Conservation (phyloP, 331 rosid species). For the Pyrus hybrid region DNA sequence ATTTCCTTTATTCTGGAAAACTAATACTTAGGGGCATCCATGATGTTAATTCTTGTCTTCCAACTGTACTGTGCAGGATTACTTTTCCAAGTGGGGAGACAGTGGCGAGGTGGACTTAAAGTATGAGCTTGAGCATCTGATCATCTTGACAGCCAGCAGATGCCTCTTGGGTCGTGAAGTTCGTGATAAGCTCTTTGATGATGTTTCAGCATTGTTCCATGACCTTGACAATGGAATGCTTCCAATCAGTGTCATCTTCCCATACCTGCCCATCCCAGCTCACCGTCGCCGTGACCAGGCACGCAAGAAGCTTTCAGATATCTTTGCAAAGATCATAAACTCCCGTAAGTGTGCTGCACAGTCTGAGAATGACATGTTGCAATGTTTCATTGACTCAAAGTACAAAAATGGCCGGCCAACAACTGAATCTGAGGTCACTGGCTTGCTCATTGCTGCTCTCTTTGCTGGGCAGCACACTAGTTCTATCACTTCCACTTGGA, state of each 20-base stretch:
- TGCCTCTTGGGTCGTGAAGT: conserved; percentile 89
- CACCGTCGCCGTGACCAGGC: conserved; percentile 78
- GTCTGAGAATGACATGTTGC: conserved; percentile 84
- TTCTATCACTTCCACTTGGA: conserved; percentile 76
- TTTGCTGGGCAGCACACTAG: conserved; percentile 81
- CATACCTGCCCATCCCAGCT: conserved; percentile 87
- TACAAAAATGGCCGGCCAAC: conserved; percentile 85
- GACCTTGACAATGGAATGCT: conserved; percentile 87
- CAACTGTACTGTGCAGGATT: conserved; percentile 44
- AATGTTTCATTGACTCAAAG: conserved; percentile 77
- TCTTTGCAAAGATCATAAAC: conserved; percentile 56
- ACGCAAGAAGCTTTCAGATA: conserved; percentile 66
- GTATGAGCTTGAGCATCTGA: conserved; percentile 87
- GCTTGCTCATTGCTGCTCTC: conserved; percentile 69
- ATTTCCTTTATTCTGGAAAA: too few relatives aligned
- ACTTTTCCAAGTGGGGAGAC: conserved; percentile 89
- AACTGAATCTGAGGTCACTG: conserved; percentile 59
- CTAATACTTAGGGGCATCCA: too few relatives aligned
- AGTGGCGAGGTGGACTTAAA: conserved; percentile 87
- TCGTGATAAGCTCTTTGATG: conserved; percentile 79
- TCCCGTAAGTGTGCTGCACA: conserved; percentile 46
- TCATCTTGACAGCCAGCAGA: conserved; percentile 87
- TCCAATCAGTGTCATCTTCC: conserved; percentile 73
- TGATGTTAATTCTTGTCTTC: neutral
- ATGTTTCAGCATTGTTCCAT: conserved; percentile 85